Base-by-base conservation (phyloP, 2,329 filamentous ascomycete species). In the Apiospora saccharicola region DNA sequence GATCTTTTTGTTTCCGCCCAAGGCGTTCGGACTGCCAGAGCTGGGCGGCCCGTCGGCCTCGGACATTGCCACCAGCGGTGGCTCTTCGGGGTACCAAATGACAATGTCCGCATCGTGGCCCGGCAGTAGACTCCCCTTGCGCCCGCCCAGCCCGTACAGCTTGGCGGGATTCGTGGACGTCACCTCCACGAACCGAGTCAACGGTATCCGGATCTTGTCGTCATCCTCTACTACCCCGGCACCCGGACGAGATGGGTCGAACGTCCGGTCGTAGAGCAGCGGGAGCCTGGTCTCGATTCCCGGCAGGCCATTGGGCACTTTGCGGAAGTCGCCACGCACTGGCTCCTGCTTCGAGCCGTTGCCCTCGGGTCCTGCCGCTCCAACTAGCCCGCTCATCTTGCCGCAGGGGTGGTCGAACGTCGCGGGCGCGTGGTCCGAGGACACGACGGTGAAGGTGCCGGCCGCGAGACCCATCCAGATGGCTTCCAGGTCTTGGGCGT, bases 261-360 rank as follows among this genome's bases (percentile, higher is more conserved):
- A 64, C 0, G 57, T 64, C 19, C 74, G 3, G 81, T 81, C 37
- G 80, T 78, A 44, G 89, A 80, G 0, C 83, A 90, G 79, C 0
- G 87, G 80, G 26, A 90, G 79, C 1, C 88, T 80, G 1, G 89
- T 90, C 79, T 91, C 89, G 37, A 91, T 83, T 0, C 89, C 89
- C 0, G 89, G 87, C 67, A 86, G 81, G 6, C 89, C 89, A 75
- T 90, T 90, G 8, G 89, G 88, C 53, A 90, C 89, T 72, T 88
- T 85, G 67, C 85, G 85, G 79, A 91, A 91, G 67, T 83, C 82
- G 49, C 80, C 80, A 8, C 26, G 82, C 73, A 0, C 86, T 82
- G n/a, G n/a, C n/a, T n/a, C n/a, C n/a, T n/a, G n/a, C n/a, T n/a
- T n/a, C n/a, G n/a, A n/a, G n/a, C n/a, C n/a, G 46, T 70, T 41